Percentiles rank a stretch among this genome's conserved stretches.
Conservation (phyloP, 768 basidiomycete species). For the Neoboletus magnificus region DNA sequence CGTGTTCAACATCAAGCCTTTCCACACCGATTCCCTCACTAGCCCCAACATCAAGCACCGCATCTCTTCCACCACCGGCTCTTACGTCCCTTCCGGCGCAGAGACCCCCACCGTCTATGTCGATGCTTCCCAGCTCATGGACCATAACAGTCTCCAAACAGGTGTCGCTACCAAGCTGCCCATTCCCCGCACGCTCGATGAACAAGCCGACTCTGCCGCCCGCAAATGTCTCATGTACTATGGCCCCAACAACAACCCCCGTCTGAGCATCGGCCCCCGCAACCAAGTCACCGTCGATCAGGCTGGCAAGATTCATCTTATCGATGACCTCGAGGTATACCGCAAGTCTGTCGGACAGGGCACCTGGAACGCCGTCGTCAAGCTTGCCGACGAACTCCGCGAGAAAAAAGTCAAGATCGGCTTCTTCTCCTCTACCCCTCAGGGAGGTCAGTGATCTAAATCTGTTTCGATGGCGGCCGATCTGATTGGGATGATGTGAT, state of each 20-base stretch:
- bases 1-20: slow-evolving; percentile 83
- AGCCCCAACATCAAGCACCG: slow-evolving; percentile 80
- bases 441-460: slow-evolving; percentile 62
- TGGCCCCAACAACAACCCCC: slow-evolving; percentile 80
- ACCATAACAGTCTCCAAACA: slow-evolving; percentile 37
- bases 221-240: slow-evolving; percentile 83
- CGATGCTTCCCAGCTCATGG: slow-evolving; percentile 52
- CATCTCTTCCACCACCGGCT: slow-evolving; percentile 75
- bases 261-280: slow-evolving; percentile 74
- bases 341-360: slow-evolving; percentile 65
- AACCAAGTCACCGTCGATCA: slow-evolving; percentile 89
- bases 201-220: slow-evolving; percentile 83
- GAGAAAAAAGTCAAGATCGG: slow-evolving; percentile 86
- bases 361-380: slow-evolving; percentile 79
- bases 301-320: slow-evolving; percentile 79
- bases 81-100: slow-evolving; percentile 71
- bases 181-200: slow-evolving; percentile 73
- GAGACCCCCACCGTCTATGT: slow-evolving; percentile 73
- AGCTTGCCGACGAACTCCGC: slow-evolving; percentile 80
- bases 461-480: not conserved
- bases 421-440: slow-evolving; percentile 94
- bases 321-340: slow-evolving; percentile 80
- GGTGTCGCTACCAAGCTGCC: slow-evolving; percentile 59
- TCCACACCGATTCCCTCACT: slow-evolving; percentile 75
- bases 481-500: slow-evolving; percentile 27